A percentile compares a stretch with the other conserved stretches of the same genome.
Evolutionary conservation across 768 basidiomycete genomes (phyloP).

Genomic region (Leccinum subgranulosum): DNA sequence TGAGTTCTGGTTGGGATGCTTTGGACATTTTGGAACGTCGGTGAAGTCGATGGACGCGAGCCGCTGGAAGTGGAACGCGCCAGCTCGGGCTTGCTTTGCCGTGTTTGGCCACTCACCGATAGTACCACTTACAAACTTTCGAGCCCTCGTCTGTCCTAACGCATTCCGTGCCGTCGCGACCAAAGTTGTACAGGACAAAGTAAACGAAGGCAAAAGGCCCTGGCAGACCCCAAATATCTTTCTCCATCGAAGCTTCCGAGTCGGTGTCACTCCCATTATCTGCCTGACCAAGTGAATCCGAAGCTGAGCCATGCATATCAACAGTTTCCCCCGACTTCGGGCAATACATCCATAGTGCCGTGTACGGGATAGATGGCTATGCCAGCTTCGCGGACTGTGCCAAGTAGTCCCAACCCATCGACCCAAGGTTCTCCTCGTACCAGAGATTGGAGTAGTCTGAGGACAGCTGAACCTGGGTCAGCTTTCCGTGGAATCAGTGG

Average conservation of each 20-base stretch:
- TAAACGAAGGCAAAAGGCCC: not conserved
- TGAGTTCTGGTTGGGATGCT: constrained; percentile 95
- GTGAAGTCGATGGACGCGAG: not conserved
- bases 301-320: constrained; percentile 11
- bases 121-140: not conserved
- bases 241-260: not conserved
- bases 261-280: constrained; percentile 9
- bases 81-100: constrained; percentile 26
- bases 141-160: not conserved
- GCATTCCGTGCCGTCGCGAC: not conserved
- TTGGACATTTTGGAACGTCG: constrained; percentile 65
- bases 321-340: constrained; percentile 6
- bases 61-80: not conserved
- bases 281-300: not conserved
- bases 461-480: constrained; percentile 44
- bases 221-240: not conserved
- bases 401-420: constrained; percentile 27
- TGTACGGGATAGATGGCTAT: constrained; percentile 38
- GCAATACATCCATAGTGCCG: not conserved
- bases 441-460: constrained; percentile 40
- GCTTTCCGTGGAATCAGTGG: constrained; percentile 44
- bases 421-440: constrained; percentile 30
- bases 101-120: constrained; percentile 26
- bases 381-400: constrained; percentile 32
- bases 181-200: not conserved